A percentile compares a stretch with the other conserved stretches of the same genome.
These are phyloP conservation scores for Crotalaria pallida DNA, from an alignment of 306 rosid species.

Conservation along the genomic window DNA sequence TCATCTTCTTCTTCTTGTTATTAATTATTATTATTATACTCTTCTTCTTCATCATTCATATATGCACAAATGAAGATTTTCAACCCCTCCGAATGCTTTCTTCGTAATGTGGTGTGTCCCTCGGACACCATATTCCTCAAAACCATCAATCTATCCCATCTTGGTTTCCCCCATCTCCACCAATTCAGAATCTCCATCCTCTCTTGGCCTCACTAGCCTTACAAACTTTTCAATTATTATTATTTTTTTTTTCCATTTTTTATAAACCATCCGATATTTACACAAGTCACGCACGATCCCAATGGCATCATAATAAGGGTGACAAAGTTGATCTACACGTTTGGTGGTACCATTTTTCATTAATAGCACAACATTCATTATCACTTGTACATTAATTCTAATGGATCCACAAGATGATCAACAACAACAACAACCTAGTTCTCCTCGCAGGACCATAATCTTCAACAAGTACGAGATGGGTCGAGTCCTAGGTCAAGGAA, in stretches of 20 bases:
- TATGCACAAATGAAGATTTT: conserved; percentile 33
- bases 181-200: conserved; percentile 4
- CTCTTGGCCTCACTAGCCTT: neutral
- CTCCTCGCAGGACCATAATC: conserved; percentile 31
- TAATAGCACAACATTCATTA: too few relatives aligned
- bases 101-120: conserved; percentile 17
- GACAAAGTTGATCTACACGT: too few relatives aligned
- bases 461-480: conserved; percentile 82
- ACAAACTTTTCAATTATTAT: too few relatives aligned
- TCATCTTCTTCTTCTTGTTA: neutral
- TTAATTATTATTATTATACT: too few relatives aligned
- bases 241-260: too few relatives aligned
- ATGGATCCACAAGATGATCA: conserved; percentile 30
- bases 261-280: too few relatives aligned
- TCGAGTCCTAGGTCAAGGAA: conserved; percentile 63
- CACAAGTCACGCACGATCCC: too few relatives aligned
- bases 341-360: too few relatives aligned
- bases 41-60: neutral
- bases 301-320: too few relatives aligned
- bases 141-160: conserved; percentile 13
- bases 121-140: conserved; percentile 27
- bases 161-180: conserved; percentile 13
- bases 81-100: conserved; percentile 17
- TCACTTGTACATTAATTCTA: neutral
- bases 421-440: neutral